Percentiles rank a stretch among this genome's conserved stretches.
Evolutionary conservation across 2,329 filamentous ascomycete genomes (phyloP).

Genomic region (Xenosphaeropsis pyriputrescens): DNA sequence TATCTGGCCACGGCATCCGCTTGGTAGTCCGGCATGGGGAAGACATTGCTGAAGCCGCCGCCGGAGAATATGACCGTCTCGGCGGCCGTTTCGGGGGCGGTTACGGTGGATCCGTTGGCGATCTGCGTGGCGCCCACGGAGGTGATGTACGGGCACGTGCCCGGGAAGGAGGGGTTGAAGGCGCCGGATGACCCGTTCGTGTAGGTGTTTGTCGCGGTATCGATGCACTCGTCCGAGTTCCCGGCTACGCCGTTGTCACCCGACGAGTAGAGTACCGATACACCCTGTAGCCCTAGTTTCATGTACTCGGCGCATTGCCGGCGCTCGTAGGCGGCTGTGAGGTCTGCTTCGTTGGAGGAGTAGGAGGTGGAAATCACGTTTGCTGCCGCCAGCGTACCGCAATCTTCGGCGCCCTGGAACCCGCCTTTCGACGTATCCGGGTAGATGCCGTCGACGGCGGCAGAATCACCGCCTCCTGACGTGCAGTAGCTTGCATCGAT

Average conservation of each 20-base stretch:
- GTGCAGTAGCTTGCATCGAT: conserved; percentile 29
- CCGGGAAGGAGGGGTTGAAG: conserved; percentile 32
- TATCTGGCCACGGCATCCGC: conserved; percentile 11
- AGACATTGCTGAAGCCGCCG: conserved; percentile 51
- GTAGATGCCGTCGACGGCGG: conserved; percentile 21
- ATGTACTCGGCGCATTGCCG: conserved; percentile 40
- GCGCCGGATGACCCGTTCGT: conserved; percentile 17
- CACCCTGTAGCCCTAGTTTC: conserved; percentile 37
- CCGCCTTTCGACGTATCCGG: conserved; percentile 15
- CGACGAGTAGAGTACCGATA: conserved; percentile 32
- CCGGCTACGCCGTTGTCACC: conserved; percentile 33
- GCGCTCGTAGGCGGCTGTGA: conserved; percentile 29
- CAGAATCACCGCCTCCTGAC: conserved; percentile 24
- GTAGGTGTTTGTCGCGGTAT: conserved; percentile 14
- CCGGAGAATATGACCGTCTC: conserved; percentile 57
- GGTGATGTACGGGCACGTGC: conserved; percentile 32
- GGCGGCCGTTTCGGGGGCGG: conserved; percentile 26
- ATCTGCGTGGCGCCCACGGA: conserved; percentile 35
- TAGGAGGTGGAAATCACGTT: conserved; percentile 42
- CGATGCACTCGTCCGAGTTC: conserved; percentile 22
- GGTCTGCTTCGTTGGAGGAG: conserved; percentile 33
- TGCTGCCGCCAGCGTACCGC: conserved; percentile 27
- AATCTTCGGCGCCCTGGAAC: conserved; percentile 26
- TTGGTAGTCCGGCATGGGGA: conserved; percentile 31
- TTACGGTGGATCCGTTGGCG: conserved; percentile 18